These are phyloP conservation scores for Leucogyrophana mollusca DNA, from an alignment of 768 basidiomycete species.

Conservation along the genomic window DNA sequence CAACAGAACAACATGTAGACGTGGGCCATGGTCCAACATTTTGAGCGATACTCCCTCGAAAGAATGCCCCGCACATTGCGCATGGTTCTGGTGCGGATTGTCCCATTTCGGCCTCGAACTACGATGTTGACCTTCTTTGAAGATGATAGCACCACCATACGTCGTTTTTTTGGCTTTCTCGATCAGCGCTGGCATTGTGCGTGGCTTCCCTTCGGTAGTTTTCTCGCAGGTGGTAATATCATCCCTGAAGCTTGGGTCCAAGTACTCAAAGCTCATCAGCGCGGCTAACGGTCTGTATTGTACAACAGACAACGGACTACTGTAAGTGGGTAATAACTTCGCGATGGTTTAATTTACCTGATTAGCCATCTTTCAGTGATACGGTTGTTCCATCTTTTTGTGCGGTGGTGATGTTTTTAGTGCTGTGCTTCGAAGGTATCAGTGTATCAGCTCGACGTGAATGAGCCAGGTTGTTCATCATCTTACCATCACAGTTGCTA, in stretches of 20 bases:
- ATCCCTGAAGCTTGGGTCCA: conserved; percentile 13
- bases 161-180: conserved; percentile 42
- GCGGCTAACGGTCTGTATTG: conserved; percentile 51
- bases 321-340: conserved; percentile 32
- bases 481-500: conserved; percentile 34
- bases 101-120: neutral
- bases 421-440: conserved; percentile 47
- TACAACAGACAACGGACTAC: conserved; percentile 27
- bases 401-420: conserved; percentile 34
- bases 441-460: neutral
- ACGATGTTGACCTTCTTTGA: conserved; percentile 8
- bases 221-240: conserved; percentile 12
- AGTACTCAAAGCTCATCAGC: conserved; percentile 12
- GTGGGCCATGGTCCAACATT: conserved; percentile 34
- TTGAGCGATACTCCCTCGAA: conserved; percentile 13
- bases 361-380: conserved; percentile 19
- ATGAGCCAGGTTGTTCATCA: neutral
- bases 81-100: conserved; percentile 20
- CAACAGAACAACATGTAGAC: conserved; percentile 22
- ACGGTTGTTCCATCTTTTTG: conserved; percentile 46
- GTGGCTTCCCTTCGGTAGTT: conserved; percentile 16
- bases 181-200: conserved; percentile 36
- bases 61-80: conserved; percentile 25
- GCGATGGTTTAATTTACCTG: neutral
- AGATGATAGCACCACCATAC: conserved; percentile 40